Evolutionary conservation across 2,329 filamentous ascomycete genomes (phyloP).

Genomic region (Ophiostoma angusticollis): DNA sequence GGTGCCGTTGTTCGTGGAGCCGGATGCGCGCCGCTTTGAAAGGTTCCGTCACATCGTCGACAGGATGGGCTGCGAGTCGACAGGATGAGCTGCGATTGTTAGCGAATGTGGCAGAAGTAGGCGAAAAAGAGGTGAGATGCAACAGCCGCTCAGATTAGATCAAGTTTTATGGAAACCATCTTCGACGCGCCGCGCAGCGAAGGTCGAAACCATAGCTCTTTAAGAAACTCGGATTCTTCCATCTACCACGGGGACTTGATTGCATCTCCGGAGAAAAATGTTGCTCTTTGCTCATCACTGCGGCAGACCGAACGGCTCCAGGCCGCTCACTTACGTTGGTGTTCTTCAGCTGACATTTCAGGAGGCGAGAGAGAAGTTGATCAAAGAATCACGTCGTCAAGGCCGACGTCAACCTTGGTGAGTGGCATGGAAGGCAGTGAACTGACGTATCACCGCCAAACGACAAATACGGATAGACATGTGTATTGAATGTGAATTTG

Average conservation of each 20-base stretch:
- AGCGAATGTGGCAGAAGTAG: constrained; percentile 6
- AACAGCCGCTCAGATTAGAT: constrained; percentile 48
- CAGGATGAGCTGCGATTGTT: neutral
- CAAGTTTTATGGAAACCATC: constrained; percentile 40
- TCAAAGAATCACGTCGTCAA: neutral
- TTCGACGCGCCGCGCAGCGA: constrained; percentile 25
- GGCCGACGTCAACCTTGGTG: no score
- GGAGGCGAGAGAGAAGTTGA: neutral
- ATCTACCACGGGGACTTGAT: constrained; percentile 13
- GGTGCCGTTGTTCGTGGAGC: constrained; percentile 43
- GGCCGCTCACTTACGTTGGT: no score
- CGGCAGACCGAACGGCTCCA: constrained; percentile 3
- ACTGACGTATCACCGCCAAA: no score
- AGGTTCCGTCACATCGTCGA: constrained; percentile 33
- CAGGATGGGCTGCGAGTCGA: no score
- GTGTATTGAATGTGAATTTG: no score
- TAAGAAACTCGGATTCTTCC: constrained; percentile 35
- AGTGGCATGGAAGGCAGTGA: no score
- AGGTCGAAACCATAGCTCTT: constrained; percentile 36
- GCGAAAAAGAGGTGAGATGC: constrained; percentile 17
- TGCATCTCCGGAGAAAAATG: constrained; percentile 24
- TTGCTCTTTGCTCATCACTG: constrained; percentile 28
- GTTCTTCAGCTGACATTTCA: no score
- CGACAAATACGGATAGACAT: no score
- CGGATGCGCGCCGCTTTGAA: constrained; percentile 33